phyloP scores from a whole-genome alignment of 441 rosid species.

The Populus hybrid region DNA sequence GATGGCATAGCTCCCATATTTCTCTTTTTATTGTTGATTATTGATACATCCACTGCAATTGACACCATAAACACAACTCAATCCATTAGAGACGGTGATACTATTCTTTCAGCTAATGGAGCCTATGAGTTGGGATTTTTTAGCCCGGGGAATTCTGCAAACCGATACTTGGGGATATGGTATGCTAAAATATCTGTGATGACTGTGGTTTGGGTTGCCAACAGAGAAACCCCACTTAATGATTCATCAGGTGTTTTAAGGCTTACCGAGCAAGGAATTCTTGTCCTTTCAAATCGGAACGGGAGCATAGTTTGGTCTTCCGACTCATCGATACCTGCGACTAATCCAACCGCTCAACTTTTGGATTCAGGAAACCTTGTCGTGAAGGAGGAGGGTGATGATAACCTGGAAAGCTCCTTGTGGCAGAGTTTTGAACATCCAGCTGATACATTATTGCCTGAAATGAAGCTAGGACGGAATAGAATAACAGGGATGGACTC shows the following conservation, averaged over 20 bases:
- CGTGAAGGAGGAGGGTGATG: no score
- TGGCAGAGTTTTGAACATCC: no score
- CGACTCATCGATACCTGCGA: no score
- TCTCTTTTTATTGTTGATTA: neutral
- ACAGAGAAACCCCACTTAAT: conserved; percentile 1
- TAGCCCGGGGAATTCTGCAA: neutral
- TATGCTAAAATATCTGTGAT: neutral
- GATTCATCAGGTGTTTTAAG: neutral
- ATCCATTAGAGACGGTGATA: neutral
- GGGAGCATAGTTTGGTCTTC: neutral
- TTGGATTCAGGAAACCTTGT: no score
- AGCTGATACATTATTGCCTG: neutral
- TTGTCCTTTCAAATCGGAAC: neutral
- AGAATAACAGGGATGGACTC: neutral
- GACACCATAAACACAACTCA: neutral
- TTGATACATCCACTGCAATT: neutral
- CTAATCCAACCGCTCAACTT: no score
- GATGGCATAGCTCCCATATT: neutral
- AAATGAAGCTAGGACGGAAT: neutral
- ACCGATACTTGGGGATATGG: conserved; percentile 1
- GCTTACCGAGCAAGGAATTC: neutral
- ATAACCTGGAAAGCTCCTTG: no score
- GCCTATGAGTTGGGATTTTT: neutral
- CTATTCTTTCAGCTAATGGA: neutral
- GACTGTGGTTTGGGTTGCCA: no score